Conservation (phyloP, 495 filamentous ascomycete species). For the Xanthoparmelia taractica region DNA sequence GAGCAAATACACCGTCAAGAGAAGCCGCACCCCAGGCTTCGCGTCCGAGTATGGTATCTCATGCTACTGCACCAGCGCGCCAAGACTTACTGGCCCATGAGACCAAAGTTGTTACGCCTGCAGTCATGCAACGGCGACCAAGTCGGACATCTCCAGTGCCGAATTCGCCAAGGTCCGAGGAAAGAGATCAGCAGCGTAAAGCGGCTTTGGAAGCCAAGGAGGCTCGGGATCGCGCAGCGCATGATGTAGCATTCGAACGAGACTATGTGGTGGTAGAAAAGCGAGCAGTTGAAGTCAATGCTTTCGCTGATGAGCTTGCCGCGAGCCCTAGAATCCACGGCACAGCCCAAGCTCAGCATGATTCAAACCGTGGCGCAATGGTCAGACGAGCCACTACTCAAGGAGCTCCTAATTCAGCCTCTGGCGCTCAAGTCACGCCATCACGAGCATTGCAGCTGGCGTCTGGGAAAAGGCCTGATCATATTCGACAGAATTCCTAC, state of each 20-base stretch:
- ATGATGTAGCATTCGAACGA: conserved; percentile 81
- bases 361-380: conserved; percentile 40
- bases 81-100: conserved; percentile 40
- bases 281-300: conserved; percentile 88
- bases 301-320: conserved; percentile 89
- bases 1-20: conserved; percentile 16
- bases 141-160: conserved; percentile 44
- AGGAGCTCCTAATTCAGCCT: conserved; percentile 48
- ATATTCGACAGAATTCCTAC: conserved; percentile 64
- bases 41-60: conserved; percentile 39
- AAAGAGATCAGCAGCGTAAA: conserved; percentile 34
- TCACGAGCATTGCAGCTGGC: conserved; percentile 63
- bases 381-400: conserved; percentile 64
- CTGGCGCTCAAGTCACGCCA: conserved; percentile 50
- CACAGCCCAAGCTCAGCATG: conserved; percentile 30
- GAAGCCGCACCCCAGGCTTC: conserved; percentile 30
- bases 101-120: conserved; percentile 23
- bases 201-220: conserved; percentile 40
- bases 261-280: conserved; percentile 97
- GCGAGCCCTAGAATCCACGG: conserved; percentile 58
- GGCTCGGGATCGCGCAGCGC: conserved; percentile 66
- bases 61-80: conserved; percentile 55
- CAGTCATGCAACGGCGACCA: conserved; percentile 43
- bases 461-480: conserved; percentile 54
- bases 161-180: conserved; percentile 37